Conservation (phyloP, 495 filamentous ascomycete genomes). For the Daldinia vernicosa region DNA sequence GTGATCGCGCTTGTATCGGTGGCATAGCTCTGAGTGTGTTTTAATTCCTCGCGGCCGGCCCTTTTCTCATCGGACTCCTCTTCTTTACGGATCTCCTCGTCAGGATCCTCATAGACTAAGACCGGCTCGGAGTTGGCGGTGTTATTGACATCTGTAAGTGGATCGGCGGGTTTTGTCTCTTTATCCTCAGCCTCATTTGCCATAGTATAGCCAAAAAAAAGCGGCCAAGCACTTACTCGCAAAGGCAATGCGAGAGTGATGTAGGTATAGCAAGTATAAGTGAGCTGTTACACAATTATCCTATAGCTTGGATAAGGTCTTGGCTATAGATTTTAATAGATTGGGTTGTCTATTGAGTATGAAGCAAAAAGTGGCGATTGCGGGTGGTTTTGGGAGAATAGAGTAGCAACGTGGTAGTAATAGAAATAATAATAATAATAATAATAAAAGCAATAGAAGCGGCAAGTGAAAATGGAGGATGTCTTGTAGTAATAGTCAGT, state of each 20-base stretch:
- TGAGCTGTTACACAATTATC: neutral
- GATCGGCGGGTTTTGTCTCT: conserved; percentile 36
- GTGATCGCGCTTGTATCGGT: conserved; percentile 56
- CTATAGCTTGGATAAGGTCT: neutral
- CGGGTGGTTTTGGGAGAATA: neutral
- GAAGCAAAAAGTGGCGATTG: conserved; percentile 13
- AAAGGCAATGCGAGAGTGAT: conserved; percentile 15
- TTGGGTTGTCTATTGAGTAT: conserved; percentile 6
- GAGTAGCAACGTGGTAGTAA: neutral
- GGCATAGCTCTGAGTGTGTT: conserved; percentile 54
- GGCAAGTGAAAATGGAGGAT: conserved; percentile 11
- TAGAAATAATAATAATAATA: neutral
- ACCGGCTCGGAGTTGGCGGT: conserved; percentile 30
- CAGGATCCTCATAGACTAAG: conserved; percentile 31
- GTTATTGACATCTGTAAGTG: conserved; percentile 32
- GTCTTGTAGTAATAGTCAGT: conserved; percentile 5
- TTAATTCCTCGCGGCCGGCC: conserved; percentile 45
- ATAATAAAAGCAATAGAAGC: conserved; percentile 3
- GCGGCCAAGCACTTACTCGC: conserved; percentile 16
- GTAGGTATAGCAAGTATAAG: conserved; percentile 7
- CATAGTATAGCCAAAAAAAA: conserved; percentile 35
- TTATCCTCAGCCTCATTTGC: conserved; percentile 44
- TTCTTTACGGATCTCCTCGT: conserved; percentile 42
- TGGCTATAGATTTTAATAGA: neutral
- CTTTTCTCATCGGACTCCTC: conserved; percentile 43